phyloP scores from a whole-genome alignment of 345 rosid species.

The Eucalyptus pauciflora region DNA sequence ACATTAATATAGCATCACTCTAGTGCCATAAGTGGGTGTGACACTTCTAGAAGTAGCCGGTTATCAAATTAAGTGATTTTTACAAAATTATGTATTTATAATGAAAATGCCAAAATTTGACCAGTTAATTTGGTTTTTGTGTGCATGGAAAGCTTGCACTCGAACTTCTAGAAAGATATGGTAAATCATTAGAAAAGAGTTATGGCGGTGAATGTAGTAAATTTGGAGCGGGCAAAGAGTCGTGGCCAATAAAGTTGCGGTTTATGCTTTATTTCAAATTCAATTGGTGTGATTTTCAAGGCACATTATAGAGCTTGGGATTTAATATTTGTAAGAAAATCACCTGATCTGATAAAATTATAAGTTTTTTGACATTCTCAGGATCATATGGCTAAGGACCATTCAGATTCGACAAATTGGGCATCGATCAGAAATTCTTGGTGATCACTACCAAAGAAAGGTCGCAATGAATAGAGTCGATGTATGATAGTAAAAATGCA shows the following conservation, averaged over 20 bases:
- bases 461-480: fast-evolving
- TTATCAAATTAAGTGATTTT: neutral
- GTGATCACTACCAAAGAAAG: neutral
- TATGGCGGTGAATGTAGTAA: neutral
- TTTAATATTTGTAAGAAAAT: neutral
- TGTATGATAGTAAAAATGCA: fast-evolving
- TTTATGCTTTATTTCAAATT: neutral
- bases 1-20: neutral
- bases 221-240: neutral
- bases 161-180: neutral
- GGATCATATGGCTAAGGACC: fast-evolving
- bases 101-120: neutral
- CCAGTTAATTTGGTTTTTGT: fast-evolving
- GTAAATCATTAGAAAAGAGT: neutral
- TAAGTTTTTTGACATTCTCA: fast-evolving
- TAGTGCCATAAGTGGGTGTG: neutral
- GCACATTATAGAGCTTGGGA: fast-evolving
- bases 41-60: fast-evolving
- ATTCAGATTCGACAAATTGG: fast-evolving
- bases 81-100: neutral
- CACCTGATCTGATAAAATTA: fast-evolving
- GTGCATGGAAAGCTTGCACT: neutral
- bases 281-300: neutral
- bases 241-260: fast-evolving
- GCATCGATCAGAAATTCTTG: fast-evolving